Evolutionary conservation across 1,284 basidiomycete species (phyloP).

Genomic region (Schizophyllum commune): DNA sequence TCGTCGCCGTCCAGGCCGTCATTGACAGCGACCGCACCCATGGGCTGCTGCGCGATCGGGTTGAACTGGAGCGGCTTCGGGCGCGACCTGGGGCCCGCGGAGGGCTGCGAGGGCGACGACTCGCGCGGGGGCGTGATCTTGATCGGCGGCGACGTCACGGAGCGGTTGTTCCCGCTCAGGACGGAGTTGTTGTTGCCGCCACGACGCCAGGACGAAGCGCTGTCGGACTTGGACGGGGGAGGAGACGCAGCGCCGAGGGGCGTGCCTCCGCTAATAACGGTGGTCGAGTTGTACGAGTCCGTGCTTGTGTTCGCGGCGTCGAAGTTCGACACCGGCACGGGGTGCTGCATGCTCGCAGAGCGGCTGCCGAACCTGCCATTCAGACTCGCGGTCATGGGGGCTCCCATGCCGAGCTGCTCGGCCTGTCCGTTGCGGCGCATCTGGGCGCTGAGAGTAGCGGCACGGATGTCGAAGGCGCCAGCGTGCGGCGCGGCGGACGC

Average conservation of each 20-base stretch:
- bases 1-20: constrained; percentile 48
- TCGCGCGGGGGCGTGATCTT: constrained; percentile 62
- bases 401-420: constrained; percentile 47
- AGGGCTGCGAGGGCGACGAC: constrained; percentile 33
- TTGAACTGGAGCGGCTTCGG: constrained; percentile 67
- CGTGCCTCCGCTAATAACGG: constrained; percentile 64
- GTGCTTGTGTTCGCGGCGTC: constrained; percentile 33
- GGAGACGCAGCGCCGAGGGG: constrained; percentile 45
- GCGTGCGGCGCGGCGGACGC: constrained; percentile 61
- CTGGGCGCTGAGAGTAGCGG: constrained; percentile 42
- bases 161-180: constrained; percentile 53
- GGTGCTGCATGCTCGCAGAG: constrained; percentile 33
- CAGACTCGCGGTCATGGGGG: constrained; percentile 72
- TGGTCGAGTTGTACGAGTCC: constrained; percentile 43
- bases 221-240: constrained; percentile 64
- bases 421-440: constrained; percentile 59
- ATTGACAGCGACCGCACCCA: constrained; percentile 41
- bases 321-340: constrained; percentile 27
- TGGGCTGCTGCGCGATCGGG: constrained; percentile 39
- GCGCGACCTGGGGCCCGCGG: constrained; percentile 37
- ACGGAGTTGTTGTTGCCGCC: constrained; percentile 62
- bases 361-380: constrained; percentile 71
- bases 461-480: constrained; percentile 54
- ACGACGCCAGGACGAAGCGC: constrained; percentile 70
- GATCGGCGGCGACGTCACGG: constrained; percentile 53